A percentile compares a stretch with the other conserved stretches of the same genome.
Evolutionary conservation across 805 yeast genomes (phyloP).

Genomic region (Dipodascus albidus): DNA sequence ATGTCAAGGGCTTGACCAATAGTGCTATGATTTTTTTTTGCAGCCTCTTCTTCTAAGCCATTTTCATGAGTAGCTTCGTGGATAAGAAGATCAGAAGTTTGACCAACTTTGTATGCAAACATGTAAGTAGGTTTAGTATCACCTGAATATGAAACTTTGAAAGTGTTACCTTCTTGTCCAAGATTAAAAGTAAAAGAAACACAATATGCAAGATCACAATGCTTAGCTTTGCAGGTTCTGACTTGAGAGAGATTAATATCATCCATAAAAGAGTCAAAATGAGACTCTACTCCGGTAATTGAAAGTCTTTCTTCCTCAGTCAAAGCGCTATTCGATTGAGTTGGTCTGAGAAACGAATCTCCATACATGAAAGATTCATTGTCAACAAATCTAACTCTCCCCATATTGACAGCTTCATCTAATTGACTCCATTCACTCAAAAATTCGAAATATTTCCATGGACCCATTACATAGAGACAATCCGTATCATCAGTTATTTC

Average conservation of each 20-base stretch:
- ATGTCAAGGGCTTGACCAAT: constrained; percentile 74
- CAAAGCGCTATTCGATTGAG: neutral
- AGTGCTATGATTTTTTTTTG: constrained; percentile 75
- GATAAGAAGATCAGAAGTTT: constrained; percentile 56
- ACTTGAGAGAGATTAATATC: constrained; percentile 19
- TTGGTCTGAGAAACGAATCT: constrained; percentile 15
- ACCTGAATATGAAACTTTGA: constrained; percentile 76
- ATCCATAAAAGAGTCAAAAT: neutral
- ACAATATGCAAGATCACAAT: constrained; percentile 75
- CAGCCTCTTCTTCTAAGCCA: constrained; percentile 65
- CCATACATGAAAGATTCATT: constrained; percentile 46
- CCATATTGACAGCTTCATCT: constrained; percentile 31
- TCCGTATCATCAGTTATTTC: constrained; percentile 8
- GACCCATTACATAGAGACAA: constrained; percentile 50
- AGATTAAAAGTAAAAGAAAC: constrained; percentile 37
- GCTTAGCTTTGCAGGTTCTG: constrained; percentile 64
- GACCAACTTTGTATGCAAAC: constrained; percentile 55
- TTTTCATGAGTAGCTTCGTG: constrained; percentile 94
- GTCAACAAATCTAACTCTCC: constrained; percentile 40
- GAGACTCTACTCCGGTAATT: neutral
- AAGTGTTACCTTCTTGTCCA: constrained; percentile 16
- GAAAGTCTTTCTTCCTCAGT: neutral
- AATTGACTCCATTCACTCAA: constrained; percentile 54
- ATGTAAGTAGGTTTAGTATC: constrained; percentile 76
- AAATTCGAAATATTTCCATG: constrained; percentile 63